Conservation (phyloP, 2,329 filamentous ascomycete species). For the Cercospora beticola region DNA sequence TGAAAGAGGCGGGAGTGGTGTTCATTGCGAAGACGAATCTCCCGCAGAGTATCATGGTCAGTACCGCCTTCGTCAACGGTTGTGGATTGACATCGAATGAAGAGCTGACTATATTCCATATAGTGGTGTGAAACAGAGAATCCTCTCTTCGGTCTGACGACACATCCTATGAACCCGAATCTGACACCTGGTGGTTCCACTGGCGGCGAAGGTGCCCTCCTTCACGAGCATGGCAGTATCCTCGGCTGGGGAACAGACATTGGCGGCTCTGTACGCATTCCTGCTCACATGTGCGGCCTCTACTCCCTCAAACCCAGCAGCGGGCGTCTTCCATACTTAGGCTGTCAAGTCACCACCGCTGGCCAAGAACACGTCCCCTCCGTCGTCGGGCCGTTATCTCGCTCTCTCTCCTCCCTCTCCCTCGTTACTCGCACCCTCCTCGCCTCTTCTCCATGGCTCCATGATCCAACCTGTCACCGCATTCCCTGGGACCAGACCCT, state of each 20-base stretch:
- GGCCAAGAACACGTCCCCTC: conserved; percentile 66
- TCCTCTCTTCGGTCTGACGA: conserved; percentile 53
- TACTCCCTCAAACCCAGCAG: conserved; percentile 55
- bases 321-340: conserved; percentile 57
- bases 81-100: not conserved
- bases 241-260: conserved; percentile 55
- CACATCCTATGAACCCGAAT: conserved; percentile 44
- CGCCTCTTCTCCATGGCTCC: conserved; percentile 43
- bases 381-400: conserved; percentile 59
- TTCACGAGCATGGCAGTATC: conserved; percentile 45
- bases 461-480: conserved; percentile 44
- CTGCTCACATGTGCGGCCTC: conserved; percentile 49
- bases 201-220: conserved; percentile 46
- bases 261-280: conserved; percentile 54
- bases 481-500: conserved; percentile 43
- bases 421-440: conserved; percentile 41
- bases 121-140: conserved; percentile 59
- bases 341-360: conserved; percentile 61
- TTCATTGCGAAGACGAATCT: conserved; percentile 56
- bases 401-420: conserved; percentile 52
- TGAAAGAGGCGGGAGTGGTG: conserved; percentile 53
- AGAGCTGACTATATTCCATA: not conserved
- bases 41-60: conserved; percentile 52
- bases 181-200: conserved; percentile 52
- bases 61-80: not conserved